Conservation (phyloP, 2,329 filamentous ascomycete genomes). For the Phaeosphaeriaceae sp. region DNA sequence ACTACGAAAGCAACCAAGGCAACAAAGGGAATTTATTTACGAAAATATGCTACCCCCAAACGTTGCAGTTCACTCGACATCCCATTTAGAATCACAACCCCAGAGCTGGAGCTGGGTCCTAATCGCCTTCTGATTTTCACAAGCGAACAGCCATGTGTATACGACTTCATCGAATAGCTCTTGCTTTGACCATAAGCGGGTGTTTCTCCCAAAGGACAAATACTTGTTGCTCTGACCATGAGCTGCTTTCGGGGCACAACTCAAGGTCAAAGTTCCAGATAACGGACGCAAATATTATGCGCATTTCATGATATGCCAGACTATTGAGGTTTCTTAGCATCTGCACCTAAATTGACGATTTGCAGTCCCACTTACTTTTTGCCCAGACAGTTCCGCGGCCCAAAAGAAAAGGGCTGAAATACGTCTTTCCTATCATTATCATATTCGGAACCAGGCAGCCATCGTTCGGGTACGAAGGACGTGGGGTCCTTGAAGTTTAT, state of each 20-base stretch:
- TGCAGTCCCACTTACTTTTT: conserved; percentile 2
- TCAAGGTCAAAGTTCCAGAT: not conserved
- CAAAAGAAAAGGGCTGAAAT: conserved; percentile 18
- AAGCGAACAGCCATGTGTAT: too few species aligned
- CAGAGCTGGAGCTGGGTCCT: too few species aligned
- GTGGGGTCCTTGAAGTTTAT: conserved; percentile 30
- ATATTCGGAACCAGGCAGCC: conserved; percentile 16
- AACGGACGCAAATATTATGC: not conserved
- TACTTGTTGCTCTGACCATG: not conserved
- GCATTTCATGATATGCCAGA: not conserved
- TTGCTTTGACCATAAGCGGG: not conserved
- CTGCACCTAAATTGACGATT: not conserved
- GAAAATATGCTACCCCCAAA: too few species aligned
- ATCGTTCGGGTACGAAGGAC: conserved; percentile 35
- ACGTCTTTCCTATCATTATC: conserved; percentile 8
- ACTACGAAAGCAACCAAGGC: too few species aligned
- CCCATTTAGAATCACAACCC: too few species aligned
- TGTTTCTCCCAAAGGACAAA: not conserved
- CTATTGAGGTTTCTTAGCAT: not conserved
- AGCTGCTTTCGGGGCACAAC: not conserved
- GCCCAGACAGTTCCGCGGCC: conserved; percentile 28
- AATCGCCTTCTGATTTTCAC: too few species aligned
- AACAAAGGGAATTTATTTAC: too few species aligned
- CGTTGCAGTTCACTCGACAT: too few species aligned
- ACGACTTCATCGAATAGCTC: too few species aligned